Conservation (phyloP, 2,329 filamentous ascomycete species). For the Apiospora kogelbergensis region DNA sequence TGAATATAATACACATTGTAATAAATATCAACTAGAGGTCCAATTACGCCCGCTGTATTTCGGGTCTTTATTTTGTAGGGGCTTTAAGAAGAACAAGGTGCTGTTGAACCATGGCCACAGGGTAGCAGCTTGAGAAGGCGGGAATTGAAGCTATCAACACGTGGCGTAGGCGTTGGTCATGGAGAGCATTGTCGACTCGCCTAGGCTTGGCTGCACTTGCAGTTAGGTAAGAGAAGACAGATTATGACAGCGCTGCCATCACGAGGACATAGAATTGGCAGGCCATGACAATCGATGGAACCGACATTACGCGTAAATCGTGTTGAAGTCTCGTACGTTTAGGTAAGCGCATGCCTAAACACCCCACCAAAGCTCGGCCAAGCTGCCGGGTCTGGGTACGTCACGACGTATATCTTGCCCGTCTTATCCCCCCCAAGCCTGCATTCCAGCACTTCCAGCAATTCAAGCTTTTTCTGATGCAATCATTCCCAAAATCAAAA, state of each 20-base stretch:
- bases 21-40: no score
- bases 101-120: no score
- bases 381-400: background rate
- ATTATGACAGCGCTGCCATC: background rate
- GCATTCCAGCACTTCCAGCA: no score
- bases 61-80: background rate
- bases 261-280: background rate
- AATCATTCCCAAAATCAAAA: background rate
- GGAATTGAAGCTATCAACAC: no score
- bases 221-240: background rate
- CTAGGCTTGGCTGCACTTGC: background rate
- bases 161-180: background rate
- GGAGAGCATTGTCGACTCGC: background rate
- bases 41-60: no score
- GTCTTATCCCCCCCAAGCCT: constrained; percentile 4
- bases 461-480: background rate
- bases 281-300: background rate
- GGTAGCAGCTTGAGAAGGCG: background rate
- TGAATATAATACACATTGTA: no score
- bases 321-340: background rate
- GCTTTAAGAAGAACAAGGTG: background rate
- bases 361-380: background rate
- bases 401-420: background rate
- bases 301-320: background rate
- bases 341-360: background rate